Conservation (phyloP, 2,329 filamentous ascomycete genomes). For the Colletotrichum abscissum region DNA sequence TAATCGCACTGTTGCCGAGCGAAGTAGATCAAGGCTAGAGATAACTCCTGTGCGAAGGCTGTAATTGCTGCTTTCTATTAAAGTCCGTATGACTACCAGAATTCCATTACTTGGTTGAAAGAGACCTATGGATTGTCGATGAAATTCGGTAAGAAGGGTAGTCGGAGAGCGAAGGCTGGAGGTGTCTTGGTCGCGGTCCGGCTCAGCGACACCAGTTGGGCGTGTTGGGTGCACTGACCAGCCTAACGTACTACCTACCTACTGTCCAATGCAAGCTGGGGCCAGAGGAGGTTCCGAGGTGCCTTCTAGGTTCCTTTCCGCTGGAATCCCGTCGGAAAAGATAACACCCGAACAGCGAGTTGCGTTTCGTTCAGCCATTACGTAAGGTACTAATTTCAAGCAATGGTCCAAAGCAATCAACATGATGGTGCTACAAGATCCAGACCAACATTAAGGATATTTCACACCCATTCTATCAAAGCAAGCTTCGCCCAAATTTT, state of each 20-base stretch:
- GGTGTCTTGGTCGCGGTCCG: not conserved
- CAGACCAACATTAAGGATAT: not conserved
- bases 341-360: not conserved
- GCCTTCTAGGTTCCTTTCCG: not conserved
- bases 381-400: not conserved
- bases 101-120: not conserved
- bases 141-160: not conserved
- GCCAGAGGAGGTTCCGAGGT: not conserved
- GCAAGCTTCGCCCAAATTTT: not conserved
- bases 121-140: not conserved
- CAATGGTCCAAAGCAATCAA: too few species aligned
- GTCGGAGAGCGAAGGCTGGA: not conserved
- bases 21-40: not conserved
- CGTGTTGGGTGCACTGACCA: not conserved
- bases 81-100: not conserved
- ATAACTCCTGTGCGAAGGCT: not conserved
- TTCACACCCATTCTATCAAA: not conserved
- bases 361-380: not conserved
- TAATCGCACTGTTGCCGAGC: not conserved
- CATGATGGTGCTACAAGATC: not conserved
- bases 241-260: too few species aligned
- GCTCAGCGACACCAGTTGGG: not conserved
- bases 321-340: not conserved
- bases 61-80: not conserved
- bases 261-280: not conserved